phyloP scores from a whole-genome alignment of 1,284 basidiomycete genomes.

The Kwoniella shivajii region DNA sequence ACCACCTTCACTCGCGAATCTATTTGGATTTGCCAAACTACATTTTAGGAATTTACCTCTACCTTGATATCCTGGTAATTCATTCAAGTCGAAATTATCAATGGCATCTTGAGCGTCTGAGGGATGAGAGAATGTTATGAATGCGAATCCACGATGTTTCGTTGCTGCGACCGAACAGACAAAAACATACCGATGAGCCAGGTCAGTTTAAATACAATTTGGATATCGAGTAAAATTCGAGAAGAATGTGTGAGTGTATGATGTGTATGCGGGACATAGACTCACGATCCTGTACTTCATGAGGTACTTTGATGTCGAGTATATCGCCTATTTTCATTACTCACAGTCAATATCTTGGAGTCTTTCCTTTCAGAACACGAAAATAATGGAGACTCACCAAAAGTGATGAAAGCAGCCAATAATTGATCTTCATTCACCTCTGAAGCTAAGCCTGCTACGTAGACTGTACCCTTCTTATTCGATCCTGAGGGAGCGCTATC shows the following conservation, averaged over 20 bases:
- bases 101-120: constrained; percentile 54
- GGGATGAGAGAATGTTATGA: constrained; percentile 50
- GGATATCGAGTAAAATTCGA: not conserved
- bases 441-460: constrained; percentile 46
- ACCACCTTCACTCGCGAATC: constrained; percentile 35
- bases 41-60: constrained; percentile 52
- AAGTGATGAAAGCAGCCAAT: constrained; percentile 52
- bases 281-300: constrained; percentile 48
- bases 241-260: too few relatives aligned
- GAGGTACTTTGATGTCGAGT: constrained; percentile 50
- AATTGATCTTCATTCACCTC: constrained; percentile 51
- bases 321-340: constrained; percentile 42
- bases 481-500: constrained; percentile 18
- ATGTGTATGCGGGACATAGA: constrained; percentile 5
- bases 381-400: constrained; percentile 34
- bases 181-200: not conserved
- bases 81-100: constrained; percentile 55
- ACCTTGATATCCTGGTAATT: constrained; percentile 48
- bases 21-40: constrained; percentile 48
- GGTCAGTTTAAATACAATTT: not conserved
- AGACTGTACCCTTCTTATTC: constrained; percentile 44
- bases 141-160: constrained; percentile 52
- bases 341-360: not conserved
- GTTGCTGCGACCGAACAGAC: constrained; percentile 14
- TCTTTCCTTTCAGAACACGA: not conserved